A percentile compares a stretch with the other conserved stretches of the same genome.
These are phyloP conservation scores for Coemansia sp. DNA, from an alignment of 192 early-diverging fungal species.

Conservation along the genomic window DNA sequence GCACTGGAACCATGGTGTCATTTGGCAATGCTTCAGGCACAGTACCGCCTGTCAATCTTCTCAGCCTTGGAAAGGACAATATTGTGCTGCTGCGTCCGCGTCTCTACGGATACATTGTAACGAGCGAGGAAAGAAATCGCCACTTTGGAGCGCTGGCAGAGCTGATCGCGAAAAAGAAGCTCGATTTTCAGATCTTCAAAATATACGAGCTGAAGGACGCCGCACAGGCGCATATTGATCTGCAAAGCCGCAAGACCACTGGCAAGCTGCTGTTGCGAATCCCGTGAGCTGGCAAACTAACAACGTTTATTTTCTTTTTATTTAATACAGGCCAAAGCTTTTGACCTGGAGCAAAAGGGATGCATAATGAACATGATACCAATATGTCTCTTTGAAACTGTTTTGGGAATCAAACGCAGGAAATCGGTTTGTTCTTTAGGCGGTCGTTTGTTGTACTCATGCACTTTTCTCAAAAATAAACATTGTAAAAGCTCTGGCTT, in stretches of 20 bases:
- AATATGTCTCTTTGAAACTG: too few species aligned
- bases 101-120: constrained; percentile 70
- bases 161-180: constrained; percentile 58
- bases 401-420: too few species aligned
- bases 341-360: too few species aligned
- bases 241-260: constrained; percentile 69
- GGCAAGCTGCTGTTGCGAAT: constrained; percentile 68
- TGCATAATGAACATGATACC: too few species aligned
- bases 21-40: constrained; percentile 90
- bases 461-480: too few species aligned
- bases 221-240: constrained; percentile 72
- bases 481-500: too few species aligned
- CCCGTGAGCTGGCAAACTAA: neutral
- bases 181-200: constrained; percentile 73
- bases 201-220: constrained; percentile 74
- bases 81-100: constrained; percentile 71
- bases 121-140: constrained; percentile 65
- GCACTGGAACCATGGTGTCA: constrained; percentile 71
- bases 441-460: too few species aligned
- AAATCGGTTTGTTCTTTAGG: too few species aligned
- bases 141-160: constrained; percentile 62
- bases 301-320: neutral
- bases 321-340: neutral
- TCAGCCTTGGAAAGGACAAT: constrained; percentile 67
- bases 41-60: constrained; percentile 63